phyloP scores from a whole-genome alignment of 441 rosid species.

The Populus hybrid region DNA sequence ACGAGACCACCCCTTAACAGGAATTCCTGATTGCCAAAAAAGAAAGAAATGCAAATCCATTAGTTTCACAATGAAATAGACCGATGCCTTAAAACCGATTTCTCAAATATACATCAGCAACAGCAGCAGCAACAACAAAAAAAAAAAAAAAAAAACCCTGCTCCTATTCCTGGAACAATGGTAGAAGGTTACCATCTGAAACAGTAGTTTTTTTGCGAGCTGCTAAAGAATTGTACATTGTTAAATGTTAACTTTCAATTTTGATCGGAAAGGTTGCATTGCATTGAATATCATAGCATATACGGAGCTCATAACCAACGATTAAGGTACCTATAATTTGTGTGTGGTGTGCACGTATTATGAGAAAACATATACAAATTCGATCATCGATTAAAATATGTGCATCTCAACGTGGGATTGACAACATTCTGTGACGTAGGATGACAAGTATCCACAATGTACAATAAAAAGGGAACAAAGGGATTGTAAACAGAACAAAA shows the following conservation, averaged over 20 bases:
- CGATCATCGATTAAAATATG: neutral
- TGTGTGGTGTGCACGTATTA: slow-evolving; percentile 11
- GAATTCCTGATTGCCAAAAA: neutral
- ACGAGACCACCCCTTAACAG: slow-evolving; percentile 9
- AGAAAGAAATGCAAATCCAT: neutral
- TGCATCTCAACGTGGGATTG: neutral
- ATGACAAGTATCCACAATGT: neutral
- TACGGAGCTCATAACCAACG: neutral
- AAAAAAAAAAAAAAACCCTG: neutral
- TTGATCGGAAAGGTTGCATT: neutral
- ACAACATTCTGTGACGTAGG: neutral
- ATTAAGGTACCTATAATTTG: neutral
- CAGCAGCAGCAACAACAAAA: neutral
- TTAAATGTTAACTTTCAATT: neutral
- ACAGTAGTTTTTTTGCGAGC: neutral
- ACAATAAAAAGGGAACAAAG: neutral
- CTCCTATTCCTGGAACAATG: neutral
- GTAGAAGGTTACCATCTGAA: neutral
- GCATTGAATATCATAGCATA: neutral
- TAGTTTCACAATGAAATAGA: neutral
- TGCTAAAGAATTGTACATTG: neutral
- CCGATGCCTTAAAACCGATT: neutral
- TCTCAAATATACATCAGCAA: neutral
- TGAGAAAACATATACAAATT: neutral
- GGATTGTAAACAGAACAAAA: neutral